A percentile compares a stretch with the other conserved stretches of the same genome.
Conservation (phyloP, 176 grass and related monocot genomes). For the Otatea glauca region DNA sequence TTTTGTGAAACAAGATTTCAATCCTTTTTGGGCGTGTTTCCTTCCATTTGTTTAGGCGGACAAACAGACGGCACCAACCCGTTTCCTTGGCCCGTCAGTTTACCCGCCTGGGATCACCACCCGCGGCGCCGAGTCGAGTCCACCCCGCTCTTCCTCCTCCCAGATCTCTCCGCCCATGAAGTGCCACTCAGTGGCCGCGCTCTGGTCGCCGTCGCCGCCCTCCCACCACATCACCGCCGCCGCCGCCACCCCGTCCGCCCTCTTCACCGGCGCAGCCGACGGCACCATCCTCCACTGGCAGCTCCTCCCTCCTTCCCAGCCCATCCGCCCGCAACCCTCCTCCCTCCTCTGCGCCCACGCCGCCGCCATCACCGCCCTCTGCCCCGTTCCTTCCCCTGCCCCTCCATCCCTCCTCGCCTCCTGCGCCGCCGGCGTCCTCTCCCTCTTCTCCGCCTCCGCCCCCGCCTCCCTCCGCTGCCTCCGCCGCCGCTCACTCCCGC, state of each 20-base stretch:
- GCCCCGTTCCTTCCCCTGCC: conserved; percentile 35
- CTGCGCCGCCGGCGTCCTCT: conserved; percentile 73
- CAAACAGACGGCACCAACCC: too few relatives aligned
- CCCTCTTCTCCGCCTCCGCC: not conserved
- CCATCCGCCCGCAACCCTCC: too few relatives aligned
- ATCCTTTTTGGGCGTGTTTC: too few relatives aligned
- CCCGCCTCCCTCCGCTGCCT: conserved; percentile 61
- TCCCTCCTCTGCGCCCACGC: too few relatives aligned
- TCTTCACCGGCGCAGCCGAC: conserved; percentile 86
- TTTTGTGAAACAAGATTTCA: too few relatives aligned
- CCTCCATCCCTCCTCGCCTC: conserved; percentile 52
- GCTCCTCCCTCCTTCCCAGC: conserved; percentile 22
- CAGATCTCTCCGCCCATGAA: conserved; percentile 63
- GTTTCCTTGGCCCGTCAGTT: too few relatives aligned
- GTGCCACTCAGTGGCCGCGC: conserved; percentile 82
- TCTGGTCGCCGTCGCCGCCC: conserved; percentile 81
- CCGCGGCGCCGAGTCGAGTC: conserved; percentile 15
- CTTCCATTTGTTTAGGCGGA: too few relatives aligned
- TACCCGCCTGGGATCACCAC: not conserved
- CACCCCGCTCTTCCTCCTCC: not conserved
- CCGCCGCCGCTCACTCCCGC: conserved; percentile 75
- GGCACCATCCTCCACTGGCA: conserved; percentile 83
- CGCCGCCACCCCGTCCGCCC: conserved; percentile 38
- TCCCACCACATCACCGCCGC: conserved; percentile 73
- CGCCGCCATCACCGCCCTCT: conserved; percentile 39